Percentiles rank a stretch among this genome's conserved stretches.
phyloP scores from a whole-genome alignment of 1,139 yeast genomes.

The Taiozyma sp. region DNA sequence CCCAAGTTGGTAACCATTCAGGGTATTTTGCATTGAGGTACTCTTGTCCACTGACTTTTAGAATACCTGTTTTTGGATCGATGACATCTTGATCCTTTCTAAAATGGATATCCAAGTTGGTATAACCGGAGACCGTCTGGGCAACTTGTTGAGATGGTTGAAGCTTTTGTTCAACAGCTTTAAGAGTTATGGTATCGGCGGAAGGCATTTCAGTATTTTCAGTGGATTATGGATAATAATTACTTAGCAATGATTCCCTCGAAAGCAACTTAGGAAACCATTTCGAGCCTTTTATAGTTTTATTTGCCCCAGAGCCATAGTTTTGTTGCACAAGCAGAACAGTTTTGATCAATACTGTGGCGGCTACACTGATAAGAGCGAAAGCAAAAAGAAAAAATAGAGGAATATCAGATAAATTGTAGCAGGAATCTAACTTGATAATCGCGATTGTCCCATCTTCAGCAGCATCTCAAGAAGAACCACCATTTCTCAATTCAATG shows the following conservation, averaged over 20 bases:
- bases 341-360: background rate
- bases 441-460: too few relatives aligned
- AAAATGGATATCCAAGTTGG: conserved; percentile 23
- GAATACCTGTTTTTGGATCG: conserved; percentile 18
- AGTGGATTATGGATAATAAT: background rate
- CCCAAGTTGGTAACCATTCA: conserved; percentile 49
- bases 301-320: background rate
- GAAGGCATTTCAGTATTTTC: conserved; percentile 6
- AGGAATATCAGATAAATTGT: too few relatives aligned
- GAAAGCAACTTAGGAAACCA: background rate
- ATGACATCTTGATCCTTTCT: conserved; percentile 19
- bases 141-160: background rate
- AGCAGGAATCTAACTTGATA: too few relatives aligned
- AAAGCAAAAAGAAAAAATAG: too few relatives aligned
- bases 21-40: conserved; percentile 15
- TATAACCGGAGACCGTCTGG: conserved; percentile 9
- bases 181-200: conserved; percentile 11
- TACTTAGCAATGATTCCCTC: background rate
- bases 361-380: background rate
- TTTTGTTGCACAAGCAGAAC: background rate
- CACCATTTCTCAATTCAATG: too few relatives aligned
- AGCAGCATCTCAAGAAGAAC: too few relatives aligned
- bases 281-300: too few relatives aligned
- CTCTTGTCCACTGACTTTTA: conserved; percentile 18
- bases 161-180: conserved; percentile 2